Conservation (phyloP, 495 filamentous ascomycete genomes). For the Bacidia gigantensis region DNA sequence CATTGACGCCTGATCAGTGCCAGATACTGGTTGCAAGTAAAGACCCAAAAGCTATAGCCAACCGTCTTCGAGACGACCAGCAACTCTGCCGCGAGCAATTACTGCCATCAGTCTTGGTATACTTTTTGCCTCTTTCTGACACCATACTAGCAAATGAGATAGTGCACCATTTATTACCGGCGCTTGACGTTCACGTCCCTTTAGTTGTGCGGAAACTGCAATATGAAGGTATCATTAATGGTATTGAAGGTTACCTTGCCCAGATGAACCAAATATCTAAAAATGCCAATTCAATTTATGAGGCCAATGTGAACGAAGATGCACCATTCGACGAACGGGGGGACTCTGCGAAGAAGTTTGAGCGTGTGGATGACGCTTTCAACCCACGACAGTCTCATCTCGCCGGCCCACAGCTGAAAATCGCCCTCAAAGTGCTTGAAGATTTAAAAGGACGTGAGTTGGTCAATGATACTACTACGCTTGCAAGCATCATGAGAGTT, state of each 20-base stretch:
- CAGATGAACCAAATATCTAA: neutral
- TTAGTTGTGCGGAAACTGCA: conserved; percentile 3
- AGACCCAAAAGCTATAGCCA: conserved; percentile 16
- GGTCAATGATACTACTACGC: too few relatives aligned
- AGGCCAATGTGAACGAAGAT: conserved; percentile 7
- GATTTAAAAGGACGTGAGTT: too few relatives aligned
- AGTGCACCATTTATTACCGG: conserved; percentile 17
- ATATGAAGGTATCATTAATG: conserved; percentile 22
- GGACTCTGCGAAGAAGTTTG: neutral
- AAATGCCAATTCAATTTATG: neutral
- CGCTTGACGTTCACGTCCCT: neutral
- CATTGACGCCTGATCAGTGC: neutral
- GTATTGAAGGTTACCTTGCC: conserved; percentile 19
- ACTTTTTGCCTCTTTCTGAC: conserved; percentile 12
- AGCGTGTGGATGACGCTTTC: neutral
- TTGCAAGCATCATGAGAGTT: too few relatives aligned
- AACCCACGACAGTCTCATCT: neutral
- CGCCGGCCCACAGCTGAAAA: neutral
- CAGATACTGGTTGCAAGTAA: neutral
- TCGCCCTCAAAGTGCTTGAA: neutral
- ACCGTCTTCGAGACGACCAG: conserved; percentile 20
- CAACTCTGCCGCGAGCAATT: conserved; percentile 15
- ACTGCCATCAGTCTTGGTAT: conserved; percentile 19
- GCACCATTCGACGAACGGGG: neutral
- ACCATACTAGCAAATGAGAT: conserved; percentile 13